A percentile compares a stretch with the other conserved stretches of the same genome.
Conservation (phyloP, 371 early-diverging fungal species). For the Smittium mucronatum region DNA sequence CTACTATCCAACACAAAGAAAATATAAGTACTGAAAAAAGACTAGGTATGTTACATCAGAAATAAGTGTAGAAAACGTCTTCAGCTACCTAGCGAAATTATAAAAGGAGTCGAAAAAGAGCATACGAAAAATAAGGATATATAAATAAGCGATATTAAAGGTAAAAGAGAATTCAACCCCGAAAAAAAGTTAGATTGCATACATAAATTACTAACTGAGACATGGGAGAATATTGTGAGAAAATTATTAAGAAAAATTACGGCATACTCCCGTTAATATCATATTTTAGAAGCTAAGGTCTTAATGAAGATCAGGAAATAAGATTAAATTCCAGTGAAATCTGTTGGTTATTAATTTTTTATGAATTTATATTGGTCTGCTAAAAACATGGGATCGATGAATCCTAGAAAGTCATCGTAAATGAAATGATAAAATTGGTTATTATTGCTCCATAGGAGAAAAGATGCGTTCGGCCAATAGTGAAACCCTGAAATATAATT, state of each 20-base stretch:
- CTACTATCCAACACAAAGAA: background rate
- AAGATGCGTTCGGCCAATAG: slow-evolving; percentile 5
- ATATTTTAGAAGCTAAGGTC: background rate
- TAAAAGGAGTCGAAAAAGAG: background rate
- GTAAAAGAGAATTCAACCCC: background rate
- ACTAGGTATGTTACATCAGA: background rate
- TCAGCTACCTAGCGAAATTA: background rate
- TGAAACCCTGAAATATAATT: slow-evolving; percentile 6
- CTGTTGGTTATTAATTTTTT: slow-evolving; percentile 10
- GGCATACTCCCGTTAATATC: background rate
- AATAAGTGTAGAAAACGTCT: background rate
- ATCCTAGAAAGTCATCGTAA: background rate
- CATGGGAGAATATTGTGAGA: background rate
- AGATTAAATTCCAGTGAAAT: background rate
- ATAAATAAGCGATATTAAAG: background rate
- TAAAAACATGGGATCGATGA: slow-evolving; percentile 19
- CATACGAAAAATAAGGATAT: background rate
- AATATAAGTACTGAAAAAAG: background rate
- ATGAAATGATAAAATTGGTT: background rate
- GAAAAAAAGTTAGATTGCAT: background rate
- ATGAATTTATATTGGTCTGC: slow-evolving; percentile 21
- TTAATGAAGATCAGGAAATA: background rate
- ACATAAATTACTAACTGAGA: background rate
- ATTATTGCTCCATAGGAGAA: slow-evolving; percentile 16
- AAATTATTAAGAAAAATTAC: background rate